phyloP scores from a whole-genome alignment of 306 rosid genomes.

The Medicago ruthenica region DNA sequence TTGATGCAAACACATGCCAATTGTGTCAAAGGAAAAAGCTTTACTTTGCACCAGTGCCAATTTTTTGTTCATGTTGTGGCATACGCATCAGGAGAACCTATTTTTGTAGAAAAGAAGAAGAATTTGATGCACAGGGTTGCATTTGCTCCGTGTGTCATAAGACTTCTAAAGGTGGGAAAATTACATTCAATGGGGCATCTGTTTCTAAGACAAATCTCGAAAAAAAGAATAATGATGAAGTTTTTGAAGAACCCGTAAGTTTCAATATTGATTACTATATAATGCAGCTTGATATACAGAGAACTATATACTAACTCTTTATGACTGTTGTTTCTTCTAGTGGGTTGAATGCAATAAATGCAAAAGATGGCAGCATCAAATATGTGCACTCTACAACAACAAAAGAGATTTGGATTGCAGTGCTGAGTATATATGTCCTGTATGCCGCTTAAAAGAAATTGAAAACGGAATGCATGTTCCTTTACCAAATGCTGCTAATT shows the following conservation, averaged over 20 bases:
- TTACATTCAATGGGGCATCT: conserved; percentile 40
- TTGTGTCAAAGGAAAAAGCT: conserved; percentile 53
- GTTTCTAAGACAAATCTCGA: conserved; percentile 51
- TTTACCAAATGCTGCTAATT: no score
- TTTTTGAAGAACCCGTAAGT: conserved; percentile 60
- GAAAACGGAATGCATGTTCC: neutral
- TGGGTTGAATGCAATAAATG: conserved; percentile 79
- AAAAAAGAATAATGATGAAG: conserved; percentile 45
- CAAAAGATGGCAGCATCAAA: conserved; percentile 69
- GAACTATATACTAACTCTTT: conserved; percentile 24
- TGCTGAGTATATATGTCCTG: conserved; percentile 57
- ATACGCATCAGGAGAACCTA: conserved; percentile 47
- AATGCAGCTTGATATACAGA: conserved; percentile 24
- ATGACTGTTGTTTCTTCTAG: conserved; percentile 45
- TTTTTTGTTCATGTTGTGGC: conserved; percentile 53
- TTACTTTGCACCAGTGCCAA: conserved; percentile 42
- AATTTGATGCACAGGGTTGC: conserved; percentile 24
- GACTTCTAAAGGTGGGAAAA: conserved; percentile 40
- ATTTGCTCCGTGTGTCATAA: conserved; percentile 58
- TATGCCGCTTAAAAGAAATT: conserved; percentile 48
- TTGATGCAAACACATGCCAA: conserved; percentile 49
- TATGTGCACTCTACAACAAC: conserved; percentile 66
- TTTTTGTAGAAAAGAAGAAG: conserved; percentile 31
- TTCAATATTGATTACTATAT: conserved; percentile 9
- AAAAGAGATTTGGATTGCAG: conserved; percentile 48